A percentile compares a stretch with the other conserved stretches of the same genome.
Conservation (phyloP, 73 alveolate genomes). For the Stentor coeruleus region DNA sequence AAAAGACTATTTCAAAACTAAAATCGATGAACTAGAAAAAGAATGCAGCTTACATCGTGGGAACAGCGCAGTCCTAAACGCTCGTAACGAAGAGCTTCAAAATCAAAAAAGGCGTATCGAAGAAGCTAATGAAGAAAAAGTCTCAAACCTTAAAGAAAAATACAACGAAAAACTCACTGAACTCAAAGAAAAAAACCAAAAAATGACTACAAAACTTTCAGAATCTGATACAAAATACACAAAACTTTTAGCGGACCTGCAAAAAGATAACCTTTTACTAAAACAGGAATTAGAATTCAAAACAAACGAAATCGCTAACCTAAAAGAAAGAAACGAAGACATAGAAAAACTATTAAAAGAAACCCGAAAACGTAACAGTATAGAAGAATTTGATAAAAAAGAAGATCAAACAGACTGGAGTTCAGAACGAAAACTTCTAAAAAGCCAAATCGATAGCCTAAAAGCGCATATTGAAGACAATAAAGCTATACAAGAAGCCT, state of each 20-base stretch:
- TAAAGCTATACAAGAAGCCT: slow-evolving; percentile 26
- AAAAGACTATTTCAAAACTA: not conserved
- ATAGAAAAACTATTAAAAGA: not conserved
- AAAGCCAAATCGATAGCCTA: slow-evolving; percentile 17
- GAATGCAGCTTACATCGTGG: not conserved
- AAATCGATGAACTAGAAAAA: not conserved
- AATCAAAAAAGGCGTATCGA: slow-evolving; percentile 11
- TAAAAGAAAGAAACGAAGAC: not conserved
- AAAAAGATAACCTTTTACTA: not conserved
- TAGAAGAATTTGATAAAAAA: not conserved
- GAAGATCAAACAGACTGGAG: slow-evolving; percentile 19
- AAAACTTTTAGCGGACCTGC: not conserved
- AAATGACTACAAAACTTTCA: not conserved
- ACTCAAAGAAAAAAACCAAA: not conserved
- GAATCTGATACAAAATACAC: not conserved
- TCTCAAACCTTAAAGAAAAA: not conserved
- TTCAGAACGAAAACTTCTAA: not conserved
- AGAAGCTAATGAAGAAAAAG: slow-evolving; percentile 11
- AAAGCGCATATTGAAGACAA: slow-evolving; percentile 14
- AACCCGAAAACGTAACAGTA: not conserved
- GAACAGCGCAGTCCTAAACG: not conserved
- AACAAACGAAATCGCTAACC: slow-evolving; percentile 10
- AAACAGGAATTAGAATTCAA: slow-evolving; percentile 20
- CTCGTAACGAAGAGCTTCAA: not conserved
- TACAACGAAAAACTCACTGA: not conserved